Conservation (phyloP, 768 basidiomycete species). For the Russula compacta region DNA sequence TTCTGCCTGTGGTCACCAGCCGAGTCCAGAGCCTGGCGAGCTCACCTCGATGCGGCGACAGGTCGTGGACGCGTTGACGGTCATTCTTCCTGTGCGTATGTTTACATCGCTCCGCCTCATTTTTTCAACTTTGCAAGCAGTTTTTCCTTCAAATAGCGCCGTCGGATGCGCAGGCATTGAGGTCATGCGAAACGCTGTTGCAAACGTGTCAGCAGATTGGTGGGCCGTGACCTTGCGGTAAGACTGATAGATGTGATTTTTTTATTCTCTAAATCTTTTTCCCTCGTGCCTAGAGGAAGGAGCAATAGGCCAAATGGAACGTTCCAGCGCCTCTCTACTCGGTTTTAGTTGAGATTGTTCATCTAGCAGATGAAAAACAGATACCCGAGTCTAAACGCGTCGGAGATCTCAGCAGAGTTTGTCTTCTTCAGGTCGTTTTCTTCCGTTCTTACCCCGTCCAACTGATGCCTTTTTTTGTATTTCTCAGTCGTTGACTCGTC, state of each 20-base stretch:
- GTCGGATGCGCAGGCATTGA: constrained; percentile 27
- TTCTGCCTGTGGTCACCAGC: constrained; percentile 29
- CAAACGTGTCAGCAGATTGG: constrained; percentile 36
- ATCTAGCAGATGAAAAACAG: constrained; percentile 5
- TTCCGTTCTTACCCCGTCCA: not conserved
- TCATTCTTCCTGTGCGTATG: constrained; percentile 38
- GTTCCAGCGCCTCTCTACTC: constrained; percentile 4
- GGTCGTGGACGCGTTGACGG: constrained; percentile 42
- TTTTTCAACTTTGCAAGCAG: constrained; percentile 20
- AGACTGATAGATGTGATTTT: constrained; percentile 3
- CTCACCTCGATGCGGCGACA: constrained; percentile 35
- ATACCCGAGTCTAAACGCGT: constrained; percentile 5
- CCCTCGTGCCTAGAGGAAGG: constrained; percentile 8
- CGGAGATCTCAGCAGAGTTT: constrained; percentile 20
- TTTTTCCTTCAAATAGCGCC: constrained; percentile 27
- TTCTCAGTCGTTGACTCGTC: constrained; percentile 1
- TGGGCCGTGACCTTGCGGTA: constrained; percentile 6
- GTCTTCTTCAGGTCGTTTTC: constrained; percentile 2
- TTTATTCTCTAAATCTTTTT: not conserved
- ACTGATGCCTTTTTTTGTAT: not conserved
- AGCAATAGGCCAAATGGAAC: constrained; percentile 12
- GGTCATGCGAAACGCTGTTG: constrained; percentile 35
- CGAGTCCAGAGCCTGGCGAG: constrained; percentile 25
- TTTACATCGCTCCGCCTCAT: not conserved
- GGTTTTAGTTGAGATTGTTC: constrained; percentile 9